phyloP scores from a whole-genome alignment of 148 eudicot species.

The Suaeda aralocaspica region DNA sequence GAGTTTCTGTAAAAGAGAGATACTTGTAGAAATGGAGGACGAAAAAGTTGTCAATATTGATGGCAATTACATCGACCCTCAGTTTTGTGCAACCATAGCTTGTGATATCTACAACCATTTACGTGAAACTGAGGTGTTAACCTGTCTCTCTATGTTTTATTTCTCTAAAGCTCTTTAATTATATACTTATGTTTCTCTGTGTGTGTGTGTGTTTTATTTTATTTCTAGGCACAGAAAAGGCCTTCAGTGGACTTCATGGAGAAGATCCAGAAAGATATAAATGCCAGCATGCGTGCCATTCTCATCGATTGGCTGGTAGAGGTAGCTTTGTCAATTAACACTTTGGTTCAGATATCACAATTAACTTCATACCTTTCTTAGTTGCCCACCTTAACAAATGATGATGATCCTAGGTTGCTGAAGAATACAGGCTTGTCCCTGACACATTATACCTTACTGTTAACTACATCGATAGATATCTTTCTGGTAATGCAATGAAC shows the following conservation, averaged over 20 bases:
- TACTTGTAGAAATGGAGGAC: slow-evolving; percentile 36
- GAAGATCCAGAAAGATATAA: slow-evolving; percentile 80
- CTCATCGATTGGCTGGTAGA: slow-evolving; percentile 97
- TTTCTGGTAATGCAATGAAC: slow-evolving; percentile 77
- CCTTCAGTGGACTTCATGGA: slow-evolving; percentile 81
- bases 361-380: neutral
- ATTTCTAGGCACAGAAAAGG: slow-evolving; percentile 67
- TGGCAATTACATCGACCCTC: slow-evolving; percentile 66
- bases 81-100: slow-evolving; percentile 82
- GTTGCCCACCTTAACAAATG: too few relatives aligned
- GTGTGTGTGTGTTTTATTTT: neutral
- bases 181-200: neutral
- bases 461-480: slow-evolving; percentile 94
- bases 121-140: slow-evolving; percentile 76
- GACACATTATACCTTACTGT: slow-evolving; percentile 83
- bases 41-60: slow-evolving; percentile 62
- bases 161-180: too few relatives aligned
- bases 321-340: slow-evolving; percentile 41
- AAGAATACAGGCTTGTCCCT: slow-evolving; percentile 94
- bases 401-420: slow-evolving; percentile 58
- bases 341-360: too few relatives aligned
- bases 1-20: slow-evolving; percentile 59
- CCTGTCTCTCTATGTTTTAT: neutral
- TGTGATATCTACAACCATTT: slow-evolving; percentile 90
- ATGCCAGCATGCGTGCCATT: slow-evolving; percentile 89